Conservation (phyloP, 805 yeast genomes). For the Candida peoriensis region DNA sequence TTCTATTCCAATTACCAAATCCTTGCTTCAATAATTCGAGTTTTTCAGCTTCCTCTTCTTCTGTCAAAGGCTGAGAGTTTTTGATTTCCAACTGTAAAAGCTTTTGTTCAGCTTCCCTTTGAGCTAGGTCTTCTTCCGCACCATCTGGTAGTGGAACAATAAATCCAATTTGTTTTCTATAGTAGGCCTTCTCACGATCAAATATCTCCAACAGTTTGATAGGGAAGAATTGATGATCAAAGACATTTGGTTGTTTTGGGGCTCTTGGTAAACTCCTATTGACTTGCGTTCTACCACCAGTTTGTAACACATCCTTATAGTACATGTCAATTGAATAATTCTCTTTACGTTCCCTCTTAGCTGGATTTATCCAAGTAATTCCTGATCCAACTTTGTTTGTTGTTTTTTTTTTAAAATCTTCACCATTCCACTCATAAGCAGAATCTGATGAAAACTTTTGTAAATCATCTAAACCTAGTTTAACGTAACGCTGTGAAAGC, state of each 20-base stretch:
- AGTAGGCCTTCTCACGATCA: constrained; percentile 77
- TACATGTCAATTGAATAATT: constrained; percentile 86
- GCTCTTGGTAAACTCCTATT: constrained; percentile 63
- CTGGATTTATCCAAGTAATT: constrained; percentile 76
- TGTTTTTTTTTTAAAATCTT: constrained; percentile 65
- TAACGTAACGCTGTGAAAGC: constrained; percentile 56
- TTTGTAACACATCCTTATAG: constrained; percentile 72
- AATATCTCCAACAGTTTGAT: constrained; percentile 68
- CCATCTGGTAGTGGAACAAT: constrained; percentile 61
- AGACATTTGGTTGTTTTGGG: constrained; percentile 76
- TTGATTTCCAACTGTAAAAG: constrained; percentile 70
- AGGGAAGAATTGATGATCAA: constrained; percentile 90
- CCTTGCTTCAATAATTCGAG: constrained; percentile 60
- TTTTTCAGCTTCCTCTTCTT: constrained; percentile 68
- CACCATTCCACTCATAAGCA: constrained; percentile 87
- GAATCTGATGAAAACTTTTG: constrained; percentile 71
- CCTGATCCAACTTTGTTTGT: constrained; percentile 40
- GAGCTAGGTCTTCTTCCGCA: constrained; percentile 31
- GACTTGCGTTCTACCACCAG: constrained; percentile 53
- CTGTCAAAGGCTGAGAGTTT: constrained; percentile 75
- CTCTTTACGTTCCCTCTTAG: constrained; percentile 78
- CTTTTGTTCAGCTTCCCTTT: constrained; percentile 38
- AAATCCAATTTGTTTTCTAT: constrained; percentile 61
- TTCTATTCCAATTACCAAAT: constrained; percentile 75
- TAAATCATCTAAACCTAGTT: constrained; percentile 69